Conservation (phyloP, 2,329 filamentous ascomycete species). For the Coccinonectria pachysandricola region DNA sequence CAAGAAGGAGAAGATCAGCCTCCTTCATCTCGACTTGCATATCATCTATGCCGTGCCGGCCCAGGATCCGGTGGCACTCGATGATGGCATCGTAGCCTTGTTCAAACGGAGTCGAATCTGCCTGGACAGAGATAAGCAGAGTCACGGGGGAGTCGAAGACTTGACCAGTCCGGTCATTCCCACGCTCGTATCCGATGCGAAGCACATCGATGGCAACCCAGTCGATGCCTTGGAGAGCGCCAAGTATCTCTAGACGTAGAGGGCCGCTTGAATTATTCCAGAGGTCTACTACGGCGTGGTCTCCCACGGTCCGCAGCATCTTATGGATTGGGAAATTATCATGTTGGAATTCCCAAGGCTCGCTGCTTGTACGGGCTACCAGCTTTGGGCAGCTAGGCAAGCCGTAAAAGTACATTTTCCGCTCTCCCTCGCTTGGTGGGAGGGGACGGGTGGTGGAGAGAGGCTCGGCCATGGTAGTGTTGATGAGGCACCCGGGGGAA, state of each 20-base stretch:
- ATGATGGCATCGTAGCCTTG: conserved; percentile 1
- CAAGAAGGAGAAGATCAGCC: not conserved
- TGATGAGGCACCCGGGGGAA: no score
- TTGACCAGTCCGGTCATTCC: not conserved
- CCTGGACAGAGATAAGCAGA: conserved; percentile 4
- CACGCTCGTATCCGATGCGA: conserved; percentile 1
- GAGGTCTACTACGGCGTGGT: conserved; percentile 1
- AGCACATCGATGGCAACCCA: conserved; percentile 4
- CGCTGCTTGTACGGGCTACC: conserved; percentile 2
- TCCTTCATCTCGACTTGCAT: conserved; percentile 5
- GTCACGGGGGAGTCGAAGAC: conserved; percentile 1
- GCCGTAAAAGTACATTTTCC: conserved; percentile 3
- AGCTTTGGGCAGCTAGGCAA: conserved; percentile 3
- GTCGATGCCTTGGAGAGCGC: conserved; percentile 1
- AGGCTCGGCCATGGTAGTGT: no score
- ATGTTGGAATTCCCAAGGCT: not conserved
- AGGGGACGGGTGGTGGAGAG: no score
- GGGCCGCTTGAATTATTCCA: conserved; percentile 3
- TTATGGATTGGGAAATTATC: conserved; percentile 1
- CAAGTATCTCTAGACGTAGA: conserved; percentile 2
- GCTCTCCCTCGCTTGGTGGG: conserved; percentile 2
- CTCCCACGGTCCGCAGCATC: not conserved
- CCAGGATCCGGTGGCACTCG: conserved; percentile 1
- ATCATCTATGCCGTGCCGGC: conserved; percentile 1
- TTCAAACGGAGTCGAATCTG: conserved; percentile 1